Evolutionary conservation across 257 asterid species (phyloP), one percentile per base, ranked within the genome.

Genomic region (Gardenia jasminoides): DNA sequence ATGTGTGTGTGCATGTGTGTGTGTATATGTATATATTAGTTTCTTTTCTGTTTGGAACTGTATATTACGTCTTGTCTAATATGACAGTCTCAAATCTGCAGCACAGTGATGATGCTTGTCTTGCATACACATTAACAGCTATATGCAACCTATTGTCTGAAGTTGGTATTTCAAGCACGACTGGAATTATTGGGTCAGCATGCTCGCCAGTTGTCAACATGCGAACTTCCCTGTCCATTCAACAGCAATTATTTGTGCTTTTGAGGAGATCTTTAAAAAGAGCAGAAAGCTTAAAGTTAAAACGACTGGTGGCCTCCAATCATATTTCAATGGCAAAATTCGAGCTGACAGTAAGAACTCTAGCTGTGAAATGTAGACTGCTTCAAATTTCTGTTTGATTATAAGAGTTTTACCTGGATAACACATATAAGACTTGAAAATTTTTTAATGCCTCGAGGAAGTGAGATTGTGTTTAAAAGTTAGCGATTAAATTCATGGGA

Each of bases 301-400:
- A 90, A 83, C 90, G 93, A 72, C 80, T 93, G 82, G 93, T 92
- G 86, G 94, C 98, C 44, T 91, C 99, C 81, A 88, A 90, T 88
- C 99, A 91, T 86, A 91, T 95, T 74, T 92, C 91, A 76, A 91
- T 92, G 84, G 97, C 99, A 58, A 95, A 95, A 83, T 95, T 88
- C 82, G 91, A 93, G 76, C 84, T 93, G 46, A 86, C 83, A 65
- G 99, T 94, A 80, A 93, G 92, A 78, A 41, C 73, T 76, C 75
- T 73, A 64, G 62, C 77, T 75, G 24, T 70, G 71, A 67, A 47
- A 77, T 44, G 59, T 26, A 44, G 28, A 59, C 31, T 41, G 41
- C 54, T 56, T 33, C 44, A 58, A 22, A 3, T 73, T 15, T 19
- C 62, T 52, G 36, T 54, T 54, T 56, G 39, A 48, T 56, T n/a